Evolutionary conservation across 495 filamentous ascomycete genomes (phyloP).

Genomic region (Podospora comata): DNA sequence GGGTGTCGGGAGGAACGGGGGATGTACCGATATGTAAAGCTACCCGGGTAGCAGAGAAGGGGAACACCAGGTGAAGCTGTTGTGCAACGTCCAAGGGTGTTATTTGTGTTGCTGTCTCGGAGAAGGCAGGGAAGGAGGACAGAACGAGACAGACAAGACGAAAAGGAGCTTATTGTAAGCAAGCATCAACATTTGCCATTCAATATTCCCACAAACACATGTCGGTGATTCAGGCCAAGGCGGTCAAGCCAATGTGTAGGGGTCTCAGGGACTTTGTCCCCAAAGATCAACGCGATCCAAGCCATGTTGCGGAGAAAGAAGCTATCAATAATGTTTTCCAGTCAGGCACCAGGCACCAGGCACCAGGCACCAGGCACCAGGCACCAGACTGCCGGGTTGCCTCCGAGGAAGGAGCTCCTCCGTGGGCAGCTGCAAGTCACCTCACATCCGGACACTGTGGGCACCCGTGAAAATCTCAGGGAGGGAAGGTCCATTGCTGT

Average conservation of each 20-base stretch:
- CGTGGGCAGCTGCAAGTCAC: background rate
- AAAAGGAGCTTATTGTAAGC: background rate
- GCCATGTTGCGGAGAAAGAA: background rate
- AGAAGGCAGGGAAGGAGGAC: conserved; percentile 6
- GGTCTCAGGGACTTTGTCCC: background rate
- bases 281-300: background rate
- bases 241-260: background rate
- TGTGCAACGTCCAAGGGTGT: background rate
- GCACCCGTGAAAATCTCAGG: background rate
- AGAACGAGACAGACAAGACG: conserved; percentile 4
- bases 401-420: background rate
- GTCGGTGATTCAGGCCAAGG: background rate
- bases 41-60: background rate
- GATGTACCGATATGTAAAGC: background rate
- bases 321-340: background rate
- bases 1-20: background rate
- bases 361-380: background rate
- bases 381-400: background rate
- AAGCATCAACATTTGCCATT: background rate
- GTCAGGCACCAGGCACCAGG: background rate
- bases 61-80: background rate
- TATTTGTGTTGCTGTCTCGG: conserved; percentile 10
- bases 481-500: background rate
- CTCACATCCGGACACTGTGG: background rate
- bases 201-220: background rate